A percentile compares a stretch with the other conserved stretches of the same genome.
These are phyloP conservation scores for Trichosporon coremiiforme DNA, from an alignment of 1,284 basidiomycete genomes.

Conservation along the genomic window DNA sequence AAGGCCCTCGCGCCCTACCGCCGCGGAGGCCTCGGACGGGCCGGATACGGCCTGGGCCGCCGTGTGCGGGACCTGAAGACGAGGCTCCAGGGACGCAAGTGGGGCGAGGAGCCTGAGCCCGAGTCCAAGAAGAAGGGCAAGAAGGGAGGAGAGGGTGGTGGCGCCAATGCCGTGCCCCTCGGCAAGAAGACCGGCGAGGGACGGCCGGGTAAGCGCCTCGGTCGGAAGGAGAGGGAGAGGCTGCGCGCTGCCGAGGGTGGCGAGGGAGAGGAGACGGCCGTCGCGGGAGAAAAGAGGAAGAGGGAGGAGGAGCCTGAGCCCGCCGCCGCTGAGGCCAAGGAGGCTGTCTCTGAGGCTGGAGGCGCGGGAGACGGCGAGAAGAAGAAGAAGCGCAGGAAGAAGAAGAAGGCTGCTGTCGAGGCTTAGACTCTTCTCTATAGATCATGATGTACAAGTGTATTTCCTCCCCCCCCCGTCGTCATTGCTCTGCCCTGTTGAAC, in stretches of 20 bases:
- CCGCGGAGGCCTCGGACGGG: constrained; percentile 54
- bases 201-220: constrained; percentile 53
- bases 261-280: constrained; percentile 16
- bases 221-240: constrained; percentile 57
- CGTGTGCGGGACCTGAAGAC: constrained; percentile 74
- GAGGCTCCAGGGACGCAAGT: constrained; percentile 60
- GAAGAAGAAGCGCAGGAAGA: constrained; percentile 35
- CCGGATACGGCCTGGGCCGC: constrained; percentile 68
- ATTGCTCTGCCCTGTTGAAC: too few relatives aligned
- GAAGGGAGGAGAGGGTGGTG: constrained; percentile 19
- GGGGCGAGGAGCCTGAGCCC: constrained; percentile 57
- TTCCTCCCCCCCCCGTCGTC: too few relatives aligned
- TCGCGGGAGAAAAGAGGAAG: constrained; percentile 27
- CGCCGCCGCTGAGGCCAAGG: neutral
- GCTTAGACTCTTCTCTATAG: neutral
- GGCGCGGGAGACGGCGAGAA: constrained; percentile 24
- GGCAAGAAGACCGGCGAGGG: constrained; percentile 29
- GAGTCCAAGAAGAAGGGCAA: constrained; percentile 8
- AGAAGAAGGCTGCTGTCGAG: constrained; percentile 25
- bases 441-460: too few relatives aligned
- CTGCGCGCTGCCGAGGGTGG: constrained; percentile 28
- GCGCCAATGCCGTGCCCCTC: constrained; percentile 28
- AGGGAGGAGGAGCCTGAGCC: constrained; percentile 16
- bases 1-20: constrained; percentile 91
- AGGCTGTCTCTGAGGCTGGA: neutral